Conservation (phyloP, 208 protist species). For the Acanthamoeba triangularis region DNA sequence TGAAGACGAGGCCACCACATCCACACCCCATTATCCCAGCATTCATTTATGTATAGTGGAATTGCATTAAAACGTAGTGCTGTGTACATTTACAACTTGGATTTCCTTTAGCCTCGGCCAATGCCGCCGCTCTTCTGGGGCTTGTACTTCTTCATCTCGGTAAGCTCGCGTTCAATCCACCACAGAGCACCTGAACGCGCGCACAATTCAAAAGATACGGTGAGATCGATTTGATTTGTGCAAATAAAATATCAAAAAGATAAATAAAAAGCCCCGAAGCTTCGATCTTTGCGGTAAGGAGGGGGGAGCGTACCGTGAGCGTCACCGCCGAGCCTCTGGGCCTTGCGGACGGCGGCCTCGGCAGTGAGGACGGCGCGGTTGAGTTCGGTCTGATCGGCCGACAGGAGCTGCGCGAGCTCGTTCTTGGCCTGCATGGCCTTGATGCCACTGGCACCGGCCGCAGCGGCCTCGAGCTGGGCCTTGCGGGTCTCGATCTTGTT, state of each 20-base stretch:
- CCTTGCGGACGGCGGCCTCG: slow-evolving; percentile 29
- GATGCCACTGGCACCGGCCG: background rate
- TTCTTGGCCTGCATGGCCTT: slow-evolving; percentile 57
- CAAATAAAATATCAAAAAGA: background rate
- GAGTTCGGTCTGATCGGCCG: background rate
- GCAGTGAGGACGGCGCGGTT: background rate
- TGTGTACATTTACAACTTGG: background rate
- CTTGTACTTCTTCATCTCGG: slow-evolving; percentile 76
- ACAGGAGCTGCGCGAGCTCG: slow-evolving; percentile 58
- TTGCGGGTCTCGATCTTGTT: slow-evolving; percentile 7
- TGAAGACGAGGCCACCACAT: no score
- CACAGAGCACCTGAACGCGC: background rate
- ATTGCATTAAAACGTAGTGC: background rate
- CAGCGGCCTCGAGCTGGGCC: slow-evolving; percentile 22
- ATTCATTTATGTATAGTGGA: no score
- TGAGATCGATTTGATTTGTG: background rate
- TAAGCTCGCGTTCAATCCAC: slow-evolving; percentile 64
- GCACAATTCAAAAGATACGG: background rate
- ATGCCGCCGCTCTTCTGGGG: slow-evolving; percentile 59
- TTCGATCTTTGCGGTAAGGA: background rate
- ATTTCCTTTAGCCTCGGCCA: background rate
- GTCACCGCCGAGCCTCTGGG: slow-evolving; percentile 41
- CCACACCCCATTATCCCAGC: no score
- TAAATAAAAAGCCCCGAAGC: background rate
- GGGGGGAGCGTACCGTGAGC: slow-evolving; percentile 1